Conservation (phyloP, 176 grass and related monocot species). For the Tillandsia fasciculata region DNA sequence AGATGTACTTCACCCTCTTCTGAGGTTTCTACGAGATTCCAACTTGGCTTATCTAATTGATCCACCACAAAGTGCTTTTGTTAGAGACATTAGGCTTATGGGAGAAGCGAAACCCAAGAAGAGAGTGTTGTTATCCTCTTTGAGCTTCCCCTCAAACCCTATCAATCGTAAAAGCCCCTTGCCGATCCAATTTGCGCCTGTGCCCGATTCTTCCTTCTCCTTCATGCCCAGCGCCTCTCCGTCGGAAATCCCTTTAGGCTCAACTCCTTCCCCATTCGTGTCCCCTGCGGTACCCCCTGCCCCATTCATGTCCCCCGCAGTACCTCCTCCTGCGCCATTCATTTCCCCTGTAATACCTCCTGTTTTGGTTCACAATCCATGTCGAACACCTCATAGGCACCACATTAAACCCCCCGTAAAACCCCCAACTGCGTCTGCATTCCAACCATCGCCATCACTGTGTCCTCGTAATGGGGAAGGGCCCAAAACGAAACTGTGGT, state of each 20-base stretch:
- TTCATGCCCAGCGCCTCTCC: conserved; percentile 21
- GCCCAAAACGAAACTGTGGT: conserved; percentile 10
- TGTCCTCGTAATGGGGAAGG: neutral
- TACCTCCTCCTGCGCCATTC: neutral
- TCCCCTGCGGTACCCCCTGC: neutral
- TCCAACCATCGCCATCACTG: neutral
- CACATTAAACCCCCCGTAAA: neutral
- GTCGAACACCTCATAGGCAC: neutral
- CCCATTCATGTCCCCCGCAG: neutral
- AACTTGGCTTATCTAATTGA: neutral
- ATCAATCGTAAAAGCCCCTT: neutral
- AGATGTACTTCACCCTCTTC: neutral
- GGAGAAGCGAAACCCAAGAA: neutral
- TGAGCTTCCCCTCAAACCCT: neutral
- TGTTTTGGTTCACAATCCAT: neutral
- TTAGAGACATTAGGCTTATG: neutral
- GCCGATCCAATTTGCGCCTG: conserved; percentile 19
- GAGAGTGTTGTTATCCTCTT: neutral
- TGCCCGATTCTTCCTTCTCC: conserved; percentile 19
- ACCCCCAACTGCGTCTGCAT: neutral
- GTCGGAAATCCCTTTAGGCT: conserved; percentile 18
- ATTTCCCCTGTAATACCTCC: neutral
- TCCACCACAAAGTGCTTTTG: neutral
- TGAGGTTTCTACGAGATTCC: conserved; percentile 6
- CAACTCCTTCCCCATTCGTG: neutral